Evolutionary conservation across 2,329 filamentous ascomycete species (phyloP).

Genomic region (Pseudogymnoascus sp.): DNA sequence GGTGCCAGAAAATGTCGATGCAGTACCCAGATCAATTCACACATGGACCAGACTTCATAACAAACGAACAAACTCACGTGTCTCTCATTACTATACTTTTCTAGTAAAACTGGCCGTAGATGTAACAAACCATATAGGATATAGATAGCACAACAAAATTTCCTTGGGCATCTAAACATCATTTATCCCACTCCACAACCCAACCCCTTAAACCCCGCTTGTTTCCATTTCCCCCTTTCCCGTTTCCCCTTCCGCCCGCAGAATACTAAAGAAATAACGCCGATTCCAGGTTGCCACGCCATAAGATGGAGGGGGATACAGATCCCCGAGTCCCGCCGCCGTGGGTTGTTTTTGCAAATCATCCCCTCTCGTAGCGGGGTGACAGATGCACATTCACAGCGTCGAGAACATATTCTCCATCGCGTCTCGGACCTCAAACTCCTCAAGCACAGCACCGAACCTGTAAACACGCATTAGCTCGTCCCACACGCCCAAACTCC

Average conservation of each 20-base stretch:
- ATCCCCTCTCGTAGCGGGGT: not conserved
- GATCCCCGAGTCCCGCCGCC: not conserved
- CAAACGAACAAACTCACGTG: not conserved
- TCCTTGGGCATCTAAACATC: not conserved
- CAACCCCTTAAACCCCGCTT: not conserved
- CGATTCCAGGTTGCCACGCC: not conserved
- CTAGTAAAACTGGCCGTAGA: not conserved
- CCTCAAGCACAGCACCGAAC: constrained; percentile 62
- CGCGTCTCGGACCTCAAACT: constrained; percentile 46
- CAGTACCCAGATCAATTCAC: not conserved
- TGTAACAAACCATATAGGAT: not conserved
- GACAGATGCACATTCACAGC: not conserved
- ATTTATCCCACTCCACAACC: not conserved
- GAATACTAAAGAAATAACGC: not conserved
- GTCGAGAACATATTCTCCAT: constrained; percentile 25
- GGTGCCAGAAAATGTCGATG: not conserved
- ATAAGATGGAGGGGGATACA: not conserved
- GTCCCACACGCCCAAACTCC: not conserved
- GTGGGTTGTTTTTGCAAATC: not conserved
- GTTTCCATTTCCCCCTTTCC: not conserved
- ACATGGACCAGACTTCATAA: not conserved
- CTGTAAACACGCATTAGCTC: constrained; percentile 29
- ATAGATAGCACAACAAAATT: not conserved
- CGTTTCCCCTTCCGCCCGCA: not conserved
- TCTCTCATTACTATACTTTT: not conserved